A percentile compares a stretch with the other conserved stretches of the same genome.
Evolutionary conservation across 2,329 filamentous ascomycete genomes (phyloP).

Genomic region (Calonectria pseudoturangicola): DNA sequence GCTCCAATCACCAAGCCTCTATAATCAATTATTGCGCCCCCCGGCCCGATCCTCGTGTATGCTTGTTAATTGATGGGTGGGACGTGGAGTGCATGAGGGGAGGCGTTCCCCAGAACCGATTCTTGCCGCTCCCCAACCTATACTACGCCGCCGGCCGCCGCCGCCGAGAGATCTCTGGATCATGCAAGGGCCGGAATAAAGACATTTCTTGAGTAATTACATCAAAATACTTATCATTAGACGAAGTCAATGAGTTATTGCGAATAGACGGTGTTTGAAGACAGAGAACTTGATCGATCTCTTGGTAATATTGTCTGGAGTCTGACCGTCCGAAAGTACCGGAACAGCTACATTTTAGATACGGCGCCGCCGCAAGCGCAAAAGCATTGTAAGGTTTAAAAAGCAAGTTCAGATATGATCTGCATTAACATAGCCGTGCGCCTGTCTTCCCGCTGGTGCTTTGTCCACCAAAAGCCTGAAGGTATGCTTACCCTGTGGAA

Average conservation of each 20-base stretch:
- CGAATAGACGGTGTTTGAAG: background rate
- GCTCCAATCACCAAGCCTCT: conserved; percentile 1
- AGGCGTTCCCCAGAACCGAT: conserved; percentile 23
- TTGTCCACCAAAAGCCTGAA: background rate
- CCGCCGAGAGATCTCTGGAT: background rate
- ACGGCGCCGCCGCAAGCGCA: background rate
- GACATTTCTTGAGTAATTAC: background rate
- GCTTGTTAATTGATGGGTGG: background rate
- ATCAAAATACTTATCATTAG: background rate
- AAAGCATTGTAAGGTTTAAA: background rate
- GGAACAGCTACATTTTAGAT: background rate
- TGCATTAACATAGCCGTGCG: background rate
- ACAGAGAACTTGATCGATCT: background rate
- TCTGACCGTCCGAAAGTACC: background rate
- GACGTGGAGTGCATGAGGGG: conserved; percentile 2
- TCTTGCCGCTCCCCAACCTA: background rate
- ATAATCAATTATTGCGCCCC: background rate
- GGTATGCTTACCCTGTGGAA: no score
- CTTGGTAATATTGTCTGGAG: background rate
- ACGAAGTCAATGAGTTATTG: background rate
- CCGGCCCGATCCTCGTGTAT: background rate
- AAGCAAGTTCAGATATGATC: background rate
- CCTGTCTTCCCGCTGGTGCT: background rate
- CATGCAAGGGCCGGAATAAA: background rate
- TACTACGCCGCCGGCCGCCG: conserved; percentile 8